phyloP scores from a whole-genome alignment of 805 yeast genomes.

The Hanseniaspora lindneri region DNA sequence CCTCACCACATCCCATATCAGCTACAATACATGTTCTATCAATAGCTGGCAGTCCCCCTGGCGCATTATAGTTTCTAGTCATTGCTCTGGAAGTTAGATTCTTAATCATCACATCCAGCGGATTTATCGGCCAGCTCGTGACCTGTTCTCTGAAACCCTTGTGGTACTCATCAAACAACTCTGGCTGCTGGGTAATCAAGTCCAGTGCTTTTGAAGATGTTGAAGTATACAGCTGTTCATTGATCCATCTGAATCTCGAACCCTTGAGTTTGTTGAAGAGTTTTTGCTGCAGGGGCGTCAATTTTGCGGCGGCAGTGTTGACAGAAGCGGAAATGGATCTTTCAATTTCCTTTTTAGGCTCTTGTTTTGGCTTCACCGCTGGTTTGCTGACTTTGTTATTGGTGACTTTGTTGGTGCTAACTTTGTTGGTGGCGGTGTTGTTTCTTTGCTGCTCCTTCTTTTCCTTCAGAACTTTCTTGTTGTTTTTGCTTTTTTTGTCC shows the following conservation, averaged over 20 bases:
- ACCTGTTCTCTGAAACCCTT: conserved; percentile 92
- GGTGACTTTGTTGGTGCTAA: neutral
- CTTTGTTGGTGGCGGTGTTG: neutral
- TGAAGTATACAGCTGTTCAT: conserved; percentile 88
- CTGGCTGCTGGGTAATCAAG: conserved; percentile 69
- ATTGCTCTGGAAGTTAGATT: conserved; percentile 48
- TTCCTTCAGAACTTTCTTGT: conserved; percentile 11
- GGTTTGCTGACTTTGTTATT: neutral
- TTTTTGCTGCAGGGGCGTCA: conserved; percentile 84
- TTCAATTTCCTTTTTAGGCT: neutral
- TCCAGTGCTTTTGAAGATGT: conserved; percentile 64
- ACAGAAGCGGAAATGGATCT: neutral
- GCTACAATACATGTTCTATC: conserved; percentile 57
- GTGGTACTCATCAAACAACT: conserved; percentile 85
- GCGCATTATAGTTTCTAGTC: conserved; percentile 69
- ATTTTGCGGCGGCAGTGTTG: conserved; percentile 25
- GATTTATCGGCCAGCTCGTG: conserved; percentile 96
- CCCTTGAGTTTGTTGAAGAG: conserved; percentile 94
- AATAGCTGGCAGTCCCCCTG: conserved; percentile 86
- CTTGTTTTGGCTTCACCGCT: neutral
- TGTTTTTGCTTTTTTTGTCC: conserved; percentile 8
- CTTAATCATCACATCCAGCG: conserved; percentile 78
- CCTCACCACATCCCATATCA: conserved; percentile 99
- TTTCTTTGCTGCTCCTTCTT: neutral
- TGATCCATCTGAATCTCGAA: conserved; percentile 94